Conservation (phyloP, 805 yeast genomes). For the Pichia nanzhaoensis region DNA sequence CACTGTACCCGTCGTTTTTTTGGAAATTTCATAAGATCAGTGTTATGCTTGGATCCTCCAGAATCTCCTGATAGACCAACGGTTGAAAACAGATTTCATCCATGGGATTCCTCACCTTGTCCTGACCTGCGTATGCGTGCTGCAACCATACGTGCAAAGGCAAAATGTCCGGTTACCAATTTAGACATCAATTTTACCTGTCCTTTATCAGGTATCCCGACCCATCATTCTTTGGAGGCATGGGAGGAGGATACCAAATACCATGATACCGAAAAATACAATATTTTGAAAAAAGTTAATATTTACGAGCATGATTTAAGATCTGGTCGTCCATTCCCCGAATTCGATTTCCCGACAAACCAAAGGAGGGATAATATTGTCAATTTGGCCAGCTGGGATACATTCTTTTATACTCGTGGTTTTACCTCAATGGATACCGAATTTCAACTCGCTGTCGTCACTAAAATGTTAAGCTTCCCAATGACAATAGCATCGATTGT, state of each 20-base stretch:
- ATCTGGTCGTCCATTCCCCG: constrained; percentile 91
- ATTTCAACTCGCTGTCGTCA: constrained; percentile 89
- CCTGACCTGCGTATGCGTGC: constrained; percentile 87
- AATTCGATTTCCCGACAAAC: constrained; percentile 83
- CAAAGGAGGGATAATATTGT: constrained; percentile 71
- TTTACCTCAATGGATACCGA: constrained; percentile 96
- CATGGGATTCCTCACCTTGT: constrained; percentile 90
- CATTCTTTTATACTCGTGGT: constrained; percentile 85
- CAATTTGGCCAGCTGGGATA: constrained; percentile 84
- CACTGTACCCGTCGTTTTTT: constrained; percentile 18
- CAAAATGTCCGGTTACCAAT: constrained; percentile 85
- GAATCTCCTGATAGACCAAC: constrained; percentile 63
- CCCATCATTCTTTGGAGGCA: constrained; percentile 85
- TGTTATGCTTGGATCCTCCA: constrained; percentile 49
- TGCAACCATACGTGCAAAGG: constrained; percentile 79
- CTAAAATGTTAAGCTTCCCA: constrained; percentile 92
- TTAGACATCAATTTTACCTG: constrained; percentile 78
- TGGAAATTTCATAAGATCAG: constrained; percentile 32
- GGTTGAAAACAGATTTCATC: constrained; percentile 65
- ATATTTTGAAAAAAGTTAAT: constrained; percentile 77
- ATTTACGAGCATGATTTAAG: constrained; percentile 92
- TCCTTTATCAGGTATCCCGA: constrained; percentile 93
- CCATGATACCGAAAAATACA: constrained; percentile 60
- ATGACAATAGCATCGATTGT: constrained; percentile 77
- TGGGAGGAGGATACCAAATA: constrained; percentile 78